phyloP scores from a whole-genome alignment of 2,329 filamentous ascomycete genomes.

The Aspergillus ibericus region DNA sequence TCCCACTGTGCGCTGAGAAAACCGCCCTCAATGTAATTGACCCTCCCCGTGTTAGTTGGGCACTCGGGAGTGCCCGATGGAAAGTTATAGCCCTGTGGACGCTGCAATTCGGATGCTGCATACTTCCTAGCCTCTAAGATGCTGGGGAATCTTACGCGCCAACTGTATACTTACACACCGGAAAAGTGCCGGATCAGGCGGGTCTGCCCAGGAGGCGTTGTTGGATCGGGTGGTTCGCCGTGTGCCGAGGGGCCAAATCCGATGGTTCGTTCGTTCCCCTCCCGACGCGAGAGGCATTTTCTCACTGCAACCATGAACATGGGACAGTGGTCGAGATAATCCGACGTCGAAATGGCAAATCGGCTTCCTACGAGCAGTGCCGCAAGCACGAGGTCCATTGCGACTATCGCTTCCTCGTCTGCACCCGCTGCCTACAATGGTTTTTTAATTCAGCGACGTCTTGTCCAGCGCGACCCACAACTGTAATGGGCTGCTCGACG shows the following conservation, averaged over 20 bases:
- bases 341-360: conserved; percentile 32
- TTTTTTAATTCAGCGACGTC: conserved; percentile 27
- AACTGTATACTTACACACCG: not conserved
- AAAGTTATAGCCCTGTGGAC: conserved; percentile 22
- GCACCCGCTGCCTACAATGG: conserved; percentile 32
- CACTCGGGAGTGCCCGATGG: not conserved
- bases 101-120: conserved; percentile 18
- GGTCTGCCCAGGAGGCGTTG: not conserved
- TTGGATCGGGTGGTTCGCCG: not conserved
- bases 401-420: conserved; percentile 30
- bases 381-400: conserved; percentile 35
- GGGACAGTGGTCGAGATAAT: not conserved
- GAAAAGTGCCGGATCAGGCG: conserved; percentile 2
- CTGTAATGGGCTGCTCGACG: conserved; percentile 18
- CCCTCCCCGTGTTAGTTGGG: not conserved
- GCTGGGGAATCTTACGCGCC: too few relatives aligned
- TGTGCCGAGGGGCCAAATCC: not conserved
- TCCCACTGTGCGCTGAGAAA: conserved; percentile 15
- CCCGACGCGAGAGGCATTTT: too few relatives aligned
- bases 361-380: conserved; percentile 35
- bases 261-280: not conserved
- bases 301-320: too few relatives aligned
- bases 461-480: conserved; percentile 26
- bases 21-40: conserved; percentile 61
- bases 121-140: conserved; percentile 24